These are phyloP conservation scores for Quercus phellos DNA, from an alignment of 331 rosid species.

Conservation along the genomic window DNA sequence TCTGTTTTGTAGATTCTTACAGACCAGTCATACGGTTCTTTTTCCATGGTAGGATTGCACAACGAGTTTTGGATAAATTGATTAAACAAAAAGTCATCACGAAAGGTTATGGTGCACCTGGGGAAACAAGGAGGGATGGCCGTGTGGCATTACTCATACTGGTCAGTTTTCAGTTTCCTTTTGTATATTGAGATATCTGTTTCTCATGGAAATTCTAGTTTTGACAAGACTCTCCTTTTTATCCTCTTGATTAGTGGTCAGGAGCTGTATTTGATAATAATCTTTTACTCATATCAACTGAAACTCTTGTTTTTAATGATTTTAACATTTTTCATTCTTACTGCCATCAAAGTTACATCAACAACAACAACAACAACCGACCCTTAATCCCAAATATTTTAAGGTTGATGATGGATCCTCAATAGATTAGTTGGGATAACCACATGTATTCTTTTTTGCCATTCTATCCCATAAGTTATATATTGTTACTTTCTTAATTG, in stretches of 20 bases:
- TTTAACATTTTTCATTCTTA: background rate
- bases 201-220: background rate
- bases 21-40: slow-evolving; percentile 14
- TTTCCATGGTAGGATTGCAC: slow-evolving; percentile 54
- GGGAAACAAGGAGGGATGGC: slow-evolving; percentile 38
- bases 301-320: background rate
- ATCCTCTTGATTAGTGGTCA: background rate
- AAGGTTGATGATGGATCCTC: too few species aligned
- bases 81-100: slow-evolving; percentile 38
- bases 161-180: slow-evolving; percentile 63
- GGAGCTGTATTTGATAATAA: background rate
- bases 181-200: background rate
- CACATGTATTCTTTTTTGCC: too few species aligned
- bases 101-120: slow-evolving; percentile 26
- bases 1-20: slow-evolving; percentile 3
- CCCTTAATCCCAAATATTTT: too few species aligned
- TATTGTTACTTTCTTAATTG: too few species aligned
- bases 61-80: slow-evolving; percentile 37
- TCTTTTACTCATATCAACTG: background rate
- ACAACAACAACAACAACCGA: too few species aligned
- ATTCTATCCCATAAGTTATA: too few species aligned
- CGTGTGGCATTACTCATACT: slow-evolving; percentile 53
- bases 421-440: too few species aligned
- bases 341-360: too few species aligned
- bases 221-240: background rate